Evolutionary conservation across 2,329 filamentous ascomycete genomes (phyloP).

Genomic region (Aphanocladium album): DNA sequence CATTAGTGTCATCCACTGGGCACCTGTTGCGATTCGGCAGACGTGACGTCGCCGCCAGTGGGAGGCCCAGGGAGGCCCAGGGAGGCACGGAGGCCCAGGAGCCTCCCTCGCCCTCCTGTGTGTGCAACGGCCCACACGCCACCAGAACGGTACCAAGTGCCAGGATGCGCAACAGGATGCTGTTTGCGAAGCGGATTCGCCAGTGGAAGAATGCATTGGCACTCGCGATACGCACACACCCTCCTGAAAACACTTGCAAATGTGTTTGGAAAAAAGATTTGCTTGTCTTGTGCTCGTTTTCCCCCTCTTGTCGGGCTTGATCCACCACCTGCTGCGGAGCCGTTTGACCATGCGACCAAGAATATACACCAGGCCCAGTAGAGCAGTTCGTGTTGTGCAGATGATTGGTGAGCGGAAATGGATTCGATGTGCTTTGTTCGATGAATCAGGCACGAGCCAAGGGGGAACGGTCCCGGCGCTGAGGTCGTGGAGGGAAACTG

Average conservation of each 20-base stretch:
- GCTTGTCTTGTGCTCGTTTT: not conserved
- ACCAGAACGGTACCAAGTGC: not conserved
- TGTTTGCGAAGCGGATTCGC: conserved; percentile 1
- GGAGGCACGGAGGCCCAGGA: no score
- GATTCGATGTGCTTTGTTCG: not conserved
- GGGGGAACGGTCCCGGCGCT: not conserved
- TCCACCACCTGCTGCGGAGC: not conserved
- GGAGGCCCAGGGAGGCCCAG: not conserved
- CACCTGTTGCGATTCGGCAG: conserved; percentile 19
- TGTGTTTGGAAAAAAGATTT: not conserved
- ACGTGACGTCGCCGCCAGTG: conserved; percentile 19
- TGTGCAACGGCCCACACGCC: conserved; percentile 9
- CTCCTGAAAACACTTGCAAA: no score
- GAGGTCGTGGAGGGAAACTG: not conserved
- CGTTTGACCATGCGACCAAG: not conserved
- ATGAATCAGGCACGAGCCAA: not conserved
- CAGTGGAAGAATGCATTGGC: not conserved
- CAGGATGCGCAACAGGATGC: not conserved
- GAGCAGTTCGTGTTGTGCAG: no score
- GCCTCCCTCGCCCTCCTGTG: not conserved
- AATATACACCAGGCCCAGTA: not conserved
- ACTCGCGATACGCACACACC: conserved; percentile 1
- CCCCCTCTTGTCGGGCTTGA: not conserved
- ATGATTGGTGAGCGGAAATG: conserved; percentile 1
- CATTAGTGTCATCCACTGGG: conserved; percentile 8